Evolutionary conservation across 805 yeast genomes (phyloP), one percentile per base, ranked within the genome.

Genomic region (Hanseniaspora mollemarum): DNA sequence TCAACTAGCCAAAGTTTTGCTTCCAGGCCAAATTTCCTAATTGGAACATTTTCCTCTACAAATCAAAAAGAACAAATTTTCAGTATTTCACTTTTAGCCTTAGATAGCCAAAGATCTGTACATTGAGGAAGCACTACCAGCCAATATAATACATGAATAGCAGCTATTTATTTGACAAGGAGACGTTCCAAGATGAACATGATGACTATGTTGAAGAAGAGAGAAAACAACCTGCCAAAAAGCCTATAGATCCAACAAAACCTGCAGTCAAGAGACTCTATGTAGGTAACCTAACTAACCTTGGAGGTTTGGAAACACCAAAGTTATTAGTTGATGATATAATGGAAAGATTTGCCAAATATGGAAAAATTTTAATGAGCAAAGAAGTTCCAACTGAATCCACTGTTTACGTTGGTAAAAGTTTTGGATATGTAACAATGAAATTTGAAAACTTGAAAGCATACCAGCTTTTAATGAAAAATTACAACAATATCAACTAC

Each of bases 401-500:
- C 4, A 45, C 41, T 37, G 18, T 37, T 5, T 37, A 36, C n/a
- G 13, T 37, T 12, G 32, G 42, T 16, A 45, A 45, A 28, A 45
- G 37, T 25, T 92, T 78, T 67, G 96, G 81, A 1, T 87, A 73
- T 55, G 62, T 84, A 1, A 77, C 83, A 21, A 67, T 90, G 63
- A 65, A 69, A n/a, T 63, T 81, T 12, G 62, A 71, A 1, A 68
- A 70, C 2, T 64, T 66, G 19, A 68, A 71, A 32, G 18, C 46
- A 9, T 77, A 72, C 50, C 66, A 64, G 1, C 75, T 74, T 43
- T 64, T 90, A 46, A 72, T 73, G 53, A 62, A 67, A 6, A 69
- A 83, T 0, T 73, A 85, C 55, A 75, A 86, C 61, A 92, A 88
- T 28, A 75, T 82, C 1, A 75, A 74, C 24, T 90, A 73, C 65